Evolutionary conservation across 1,139 yeast species (phyloP), one percentile per base, ranked within the genome.

Genomic region (Candida glucosophila): DNA sequence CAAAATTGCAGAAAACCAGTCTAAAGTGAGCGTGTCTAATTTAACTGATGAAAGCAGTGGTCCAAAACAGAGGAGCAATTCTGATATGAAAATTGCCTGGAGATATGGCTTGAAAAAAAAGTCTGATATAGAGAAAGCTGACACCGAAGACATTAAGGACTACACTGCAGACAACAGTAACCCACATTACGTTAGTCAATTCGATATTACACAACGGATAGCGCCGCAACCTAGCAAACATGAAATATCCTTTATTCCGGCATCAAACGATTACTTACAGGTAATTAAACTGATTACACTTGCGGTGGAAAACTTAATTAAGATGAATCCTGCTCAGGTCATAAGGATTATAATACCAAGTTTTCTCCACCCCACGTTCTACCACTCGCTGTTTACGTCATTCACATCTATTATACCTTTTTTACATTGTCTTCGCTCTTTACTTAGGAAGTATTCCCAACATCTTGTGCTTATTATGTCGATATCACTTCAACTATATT

Each of bases 31-130:
- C 29, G 88, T 81, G 4, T 73, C 78, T 17, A 81, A 81, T 42
- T 45, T 79, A 39, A 54, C 73, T 4, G 62, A 34, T 22, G 34
- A 39, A 12, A 39, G 48, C 14, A 33, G 43, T 12, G 28, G 32
- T 12, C 31, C 33, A 4, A 40, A 44, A 23, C 41, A 49, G 12
- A 52, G 60, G 14, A 29, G 29, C 17, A 47, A 51, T 15, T 43
- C 49, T 19, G 82, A 78, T 37, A 52, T 83, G 60, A 79, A 77
- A 45, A 83, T 83, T 41, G 94, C 95, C 2, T 83, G 95, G 95
- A 69, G 93, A 42, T 83, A 83, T 40, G 85, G 85, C 0, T 48
- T 77, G 27, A 67, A 64, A 22, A 69, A 70, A 29, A 67, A 54
- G 29, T 23, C 35, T 4, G 44, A 53, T 20, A 39, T 47, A 3